Base-by-base conservation (phyloP, 202 grass and related monocot species). In the Musa balbisiana region DNA sequence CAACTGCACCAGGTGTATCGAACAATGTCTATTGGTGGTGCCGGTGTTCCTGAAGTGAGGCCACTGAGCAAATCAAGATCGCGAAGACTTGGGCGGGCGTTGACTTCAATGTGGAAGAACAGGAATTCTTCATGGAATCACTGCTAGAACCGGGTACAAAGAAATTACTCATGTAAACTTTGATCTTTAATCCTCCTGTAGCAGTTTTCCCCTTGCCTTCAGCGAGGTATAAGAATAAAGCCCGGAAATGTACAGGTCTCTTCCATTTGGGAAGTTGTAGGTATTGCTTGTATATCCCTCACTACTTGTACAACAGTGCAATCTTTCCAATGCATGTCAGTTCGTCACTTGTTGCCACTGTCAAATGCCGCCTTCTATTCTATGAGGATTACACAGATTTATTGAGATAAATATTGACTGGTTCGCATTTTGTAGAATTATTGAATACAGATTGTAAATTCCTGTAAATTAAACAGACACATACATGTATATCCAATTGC, bases 1-100 rank as follows among this genome's bases (percentile, higher is more conserved):
- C 77, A 50, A 74, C 84, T 86, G 64, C 71, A 88, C 17, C 82
- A 29, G 52, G 4, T 55, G 0, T 10, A 25, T 27, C 63, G 13
- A 25, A 65, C 26, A 17, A 12, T 4, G 1, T 19, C 22, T 27
- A 53, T 25, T 2, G 8, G 25, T 16, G 23, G 53, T n/a, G 72
- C 3, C 5, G 13, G 2, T 14, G 72, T 12, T 8, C 21, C n/a
- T 3, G 23, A 59, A 1, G 3, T 8, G 15, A 74, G 27, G 53
- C 53, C 23, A 33, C 23, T 56, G 8, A 55, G 53, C 19, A 56
- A 43, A 56, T 26, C 53, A 25, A 56, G 11, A n/a, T 58, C 53
- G 9, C 25, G 24, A 22, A 74, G 4, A 53, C 53, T 74, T 29
- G 53, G 72, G 12, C 52, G 72, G 53, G 53, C 72, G 11, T 56